Evolutionary conservation across 805 yeast genomes (phyloP).

Genomic region (Teunomyces cretensis): DNA sequence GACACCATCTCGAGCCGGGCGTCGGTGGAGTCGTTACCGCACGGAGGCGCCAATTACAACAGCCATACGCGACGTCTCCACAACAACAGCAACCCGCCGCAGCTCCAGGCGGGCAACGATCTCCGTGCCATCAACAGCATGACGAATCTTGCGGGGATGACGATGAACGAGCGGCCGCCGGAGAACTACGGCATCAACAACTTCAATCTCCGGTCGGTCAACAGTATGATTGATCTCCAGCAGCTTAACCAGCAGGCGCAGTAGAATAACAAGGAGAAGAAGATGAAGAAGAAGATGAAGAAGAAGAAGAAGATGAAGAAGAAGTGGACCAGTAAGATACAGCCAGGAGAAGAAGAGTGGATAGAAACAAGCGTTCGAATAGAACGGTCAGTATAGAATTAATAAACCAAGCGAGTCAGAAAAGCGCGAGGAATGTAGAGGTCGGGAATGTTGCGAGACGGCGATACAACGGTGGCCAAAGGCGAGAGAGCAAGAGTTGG

Average conservation of each 20-base stretch:
- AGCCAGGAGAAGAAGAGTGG: too few relatives aligned
- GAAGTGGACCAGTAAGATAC: too few relatives aligned
- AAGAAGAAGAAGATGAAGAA: too few relatives aligned
- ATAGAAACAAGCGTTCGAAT: too few relatives aligned
- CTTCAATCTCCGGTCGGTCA: conserved; percentile 22
- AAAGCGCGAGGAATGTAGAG: too few relatives aligned
- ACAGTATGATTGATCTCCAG: conserved; percentile 34
- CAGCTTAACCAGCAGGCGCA: conserved; percentile 13
- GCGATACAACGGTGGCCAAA: too few relatives aligned
- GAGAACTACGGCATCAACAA: conserved; percentile 10
- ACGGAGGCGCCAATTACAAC: too few relatives aligned
- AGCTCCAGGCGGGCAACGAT: conserved; percentile 7
- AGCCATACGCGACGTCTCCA: background rate
- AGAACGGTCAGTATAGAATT: too few relatives aligned
- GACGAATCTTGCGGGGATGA: conserved; percentile 23
- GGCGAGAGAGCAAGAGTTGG: too few relatives aligned
- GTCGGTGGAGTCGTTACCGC: background rate
- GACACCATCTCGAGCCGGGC: background rate
- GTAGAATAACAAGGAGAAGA: background rate
- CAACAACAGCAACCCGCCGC: conserved; percentile 3
- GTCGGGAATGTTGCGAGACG: too few relatives aligned
- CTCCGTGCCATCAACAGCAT: conserved; percentile 27
- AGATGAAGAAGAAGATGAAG: background rate
- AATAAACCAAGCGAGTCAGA: too few relatives aligned
- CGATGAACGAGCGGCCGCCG: conserved; percentile 8